phyloP scores from a whole-genome alignment of 257 asterid species.

The Capsicum chinense region DNA sequence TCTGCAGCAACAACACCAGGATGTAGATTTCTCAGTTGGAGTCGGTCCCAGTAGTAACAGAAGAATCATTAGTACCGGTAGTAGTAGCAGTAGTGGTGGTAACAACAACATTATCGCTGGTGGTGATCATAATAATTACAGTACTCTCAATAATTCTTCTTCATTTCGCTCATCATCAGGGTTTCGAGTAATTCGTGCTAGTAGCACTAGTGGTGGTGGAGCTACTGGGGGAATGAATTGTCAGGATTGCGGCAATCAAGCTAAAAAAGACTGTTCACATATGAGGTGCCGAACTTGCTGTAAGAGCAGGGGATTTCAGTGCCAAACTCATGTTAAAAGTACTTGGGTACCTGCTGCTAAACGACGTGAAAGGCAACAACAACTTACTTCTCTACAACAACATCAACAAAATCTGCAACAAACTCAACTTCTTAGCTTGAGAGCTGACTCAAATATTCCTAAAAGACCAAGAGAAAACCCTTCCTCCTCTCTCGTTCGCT shows the following conservation, averaged over 20 bases:
- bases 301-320: conserved; percentile 71
- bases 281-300: conserved; percentile 76
- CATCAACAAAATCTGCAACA: conserved; percentile 29
- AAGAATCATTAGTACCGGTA: conserved; percentile 34
- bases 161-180: conserved; percentile 31
- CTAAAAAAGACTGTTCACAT: conserved; percentile 73
- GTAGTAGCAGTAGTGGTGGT: conserved; percentile 38
- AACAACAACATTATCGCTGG: conserved; percentile 31
- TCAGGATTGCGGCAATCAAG: conserved; percentile 79
- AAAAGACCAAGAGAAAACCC: conserved; percentile 57
- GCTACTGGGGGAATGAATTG: conserved; percentile 55
- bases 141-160: neutral
- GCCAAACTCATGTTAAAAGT: conserved; percentile 71
- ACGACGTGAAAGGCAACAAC: conserved; percentile 70
- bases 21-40: conserved; percentile 49
- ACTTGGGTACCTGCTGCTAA: conserved; percentile 85
- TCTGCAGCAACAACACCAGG: conserved; percentile 38
- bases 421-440: conserved; percentile 37
- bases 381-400: conserved; percentile 41
- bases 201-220: conserved; percentile 28
- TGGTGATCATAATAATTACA: conserved; percentile 30
- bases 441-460: conserved; percentile 41
- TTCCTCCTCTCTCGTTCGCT: conserved; percentile 50
- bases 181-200: conserved; percentile 51
- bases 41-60: conserved; percentile 48